Evolutionary conservation across 2,329 filamentous ascomycete genomes (phyloP), one percentile per base, ranked within the genome.

Genomic region (Acephala macrosclerotiorum): DNA sequence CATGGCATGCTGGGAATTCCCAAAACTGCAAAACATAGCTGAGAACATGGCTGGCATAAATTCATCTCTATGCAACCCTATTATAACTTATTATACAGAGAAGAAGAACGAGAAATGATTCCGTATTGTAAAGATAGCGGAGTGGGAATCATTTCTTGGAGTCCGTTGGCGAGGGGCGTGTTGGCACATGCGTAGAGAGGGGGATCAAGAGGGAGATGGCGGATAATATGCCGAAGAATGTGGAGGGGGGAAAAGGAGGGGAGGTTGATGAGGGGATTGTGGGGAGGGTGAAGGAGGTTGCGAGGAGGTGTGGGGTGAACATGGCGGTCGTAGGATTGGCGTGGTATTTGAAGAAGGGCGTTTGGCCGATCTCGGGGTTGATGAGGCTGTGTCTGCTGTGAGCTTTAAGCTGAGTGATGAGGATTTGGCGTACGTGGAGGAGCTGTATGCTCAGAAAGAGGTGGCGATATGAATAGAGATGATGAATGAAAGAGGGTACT

Each of bases 251-350:
- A n/a, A 36, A 60, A 22, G 63, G 58, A 14, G 69, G 70, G 6
- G 67, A 70, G 62, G 74, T 67, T 16, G 74, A 74, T 18, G 67
- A 69, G 33, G 49, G 26, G 20, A 70, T 69, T 47, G 62, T 70
- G 12, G 45, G 51, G 1, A 79, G 84, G 0, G 84, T 88, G 2
- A 81, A 86, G 74, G 81, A 87, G 73, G 66, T 88, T 45, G 84
- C 85, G 3, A 79, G 81, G 71, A 85, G 84, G 78, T 82, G 82
- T 71, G 82, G 80, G 0, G 80, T 84, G 70, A 85, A 79, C 66
- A 89, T 89, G 86, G 82, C 84, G 58, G 81, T 84, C 68, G 80
- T 89, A 29, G 84, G 85, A 1, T 80, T 85, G 58, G 86, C 86
- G 6, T 89, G 87, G 86, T 76, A 77, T 9, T 63, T 84, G 65